phyloP scores from a whole-genome alignment of 2,329 filamentous ascomycete genomes.

The Aureobasidium musti region DNA sequence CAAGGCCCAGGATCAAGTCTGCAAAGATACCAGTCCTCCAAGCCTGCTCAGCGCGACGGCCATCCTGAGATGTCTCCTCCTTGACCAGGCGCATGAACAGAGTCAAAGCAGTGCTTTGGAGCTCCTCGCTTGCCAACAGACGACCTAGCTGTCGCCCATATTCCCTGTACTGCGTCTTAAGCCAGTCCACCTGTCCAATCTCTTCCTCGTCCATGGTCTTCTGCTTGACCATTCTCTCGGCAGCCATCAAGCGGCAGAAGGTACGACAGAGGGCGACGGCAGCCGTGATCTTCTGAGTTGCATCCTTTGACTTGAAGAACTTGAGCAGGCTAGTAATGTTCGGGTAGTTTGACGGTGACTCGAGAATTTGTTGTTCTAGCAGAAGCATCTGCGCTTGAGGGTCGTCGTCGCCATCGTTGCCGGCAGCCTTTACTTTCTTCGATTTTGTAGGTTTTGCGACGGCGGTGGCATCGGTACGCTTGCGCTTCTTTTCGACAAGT shows the following conservation, averaged over 20 bases:
- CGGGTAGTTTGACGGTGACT: slow-evolving; percentile 89
- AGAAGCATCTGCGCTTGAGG: slow-evolving; percentile 67
- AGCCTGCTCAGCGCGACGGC: slow-evolving; percentile 55
- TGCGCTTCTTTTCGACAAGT: slow-evolving; percentile 46
- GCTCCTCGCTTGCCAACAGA: slow-evolving; percentile 63
- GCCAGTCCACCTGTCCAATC: slow-evolving; percentile 71
- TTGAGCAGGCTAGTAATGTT: slow-evolving; percentile 75
- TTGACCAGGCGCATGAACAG: slow-evolving; percentile 83
- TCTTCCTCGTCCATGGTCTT: slow-evolving; percentile 72
- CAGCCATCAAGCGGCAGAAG: slow-evolving; percentile 77
- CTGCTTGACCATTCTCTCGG: slow-evolving; percentile 67
- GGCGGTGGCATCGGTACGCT: slow-evolving; percentile 40
- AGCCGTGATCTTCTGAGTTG: slow-evolving; percentile 62
- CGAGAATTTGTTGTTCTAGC: slow-evolving; percentile 77
- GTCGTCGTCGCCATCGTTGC: slow-evolving; percentile 47
- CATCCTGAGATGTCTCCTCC: slow-evolving; percentile 66
- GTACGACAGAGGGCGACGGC: slow-evolving; percentile 81
- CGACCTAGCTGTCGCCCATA: slow-evolving; percentile 62
- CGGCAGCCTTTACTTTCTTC: slow-evolving; percentile 39
- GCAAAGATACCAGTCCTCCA: slow-evolving; percentile 67
- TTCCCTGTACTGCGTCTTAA: slow-evolving; percentile 71
- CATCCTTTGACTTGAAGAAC: slow-evolving; percentile 53
- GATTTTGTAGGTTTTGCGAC: slow-evolving; percentile 41
- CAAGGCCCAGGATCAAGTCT: slow-evolving; percentile 63
- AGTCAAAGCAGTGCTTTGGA: slow-evolving; percentile 68